phyloP scores from a whole-genome alignment of 192 early-diverging fungal genomes.

The Podila clonocystis region DNA sequence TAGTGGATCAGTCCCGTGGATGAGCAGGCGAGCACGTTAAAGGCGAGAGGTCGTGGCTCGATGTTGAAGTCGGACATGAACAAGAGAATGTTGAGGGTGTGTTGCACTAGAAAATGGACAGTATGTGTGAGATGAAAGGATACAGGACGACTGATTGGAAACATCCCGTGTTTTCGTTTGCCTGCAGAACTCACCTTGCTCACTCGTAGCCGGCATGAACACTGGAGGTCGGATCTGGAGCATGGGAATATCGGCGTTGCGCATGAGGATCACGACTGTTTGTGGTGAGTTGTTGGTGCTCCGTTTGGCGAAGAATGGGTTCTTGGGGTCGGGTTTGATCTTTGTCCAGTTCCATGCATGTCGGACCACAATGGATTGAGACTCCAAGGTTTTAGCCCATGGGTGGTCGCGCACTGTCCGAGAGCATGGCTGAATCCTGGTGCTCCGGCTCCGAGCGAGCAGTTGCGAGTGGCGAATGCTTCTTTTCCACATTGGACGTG shows the following conservation, averaged over 20 bases:
- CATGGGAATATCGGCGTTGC: conserved; percentile 46
- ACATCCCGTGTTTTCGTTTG: not conserved
- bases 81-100: conserved; percentile 36
- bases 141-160: not conserved
- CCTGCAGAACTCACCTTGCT: conserved; percentile 28
- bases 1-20: conserved; percentile 48
- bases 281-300: conserved; percentile 43
- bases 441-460: conserved; percentile 17
- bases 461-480: conserved; percentile 23
- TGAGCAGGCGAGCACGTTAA: conserved; percentile 37
- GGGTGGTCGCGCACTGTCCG: conserved; percentile 5
- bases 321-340: conserved; percentile 49
- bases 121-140: not conserved
- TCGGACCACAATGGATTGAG: conserved; percentile 11
- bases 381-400: not conserved
- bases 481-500: conserved; percentile 40
- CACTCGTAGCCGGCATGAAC: conserved; percentile 23
- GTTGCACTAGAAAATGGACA: conserved; percentile 19
- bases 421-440: conserved; percentile 19
- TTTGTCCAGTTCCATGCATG: conserved; percentile 51
- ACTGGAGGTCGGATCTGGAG: conserved; percentile 41
- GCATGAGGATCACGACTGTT: conserved; percentile 37
- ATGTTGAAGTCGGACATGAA: conserved; percentile 52
- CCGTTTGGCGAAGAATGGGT: conserved; percentile 40
- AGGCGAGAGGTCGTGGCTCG: conserved; percentile 32